A percentile compares a stretch with the other conserved stretches of the same genome.
Conservation (phyloP, 1,284 basidiomycete species). For the Moesziomyces sp. region DNA sequence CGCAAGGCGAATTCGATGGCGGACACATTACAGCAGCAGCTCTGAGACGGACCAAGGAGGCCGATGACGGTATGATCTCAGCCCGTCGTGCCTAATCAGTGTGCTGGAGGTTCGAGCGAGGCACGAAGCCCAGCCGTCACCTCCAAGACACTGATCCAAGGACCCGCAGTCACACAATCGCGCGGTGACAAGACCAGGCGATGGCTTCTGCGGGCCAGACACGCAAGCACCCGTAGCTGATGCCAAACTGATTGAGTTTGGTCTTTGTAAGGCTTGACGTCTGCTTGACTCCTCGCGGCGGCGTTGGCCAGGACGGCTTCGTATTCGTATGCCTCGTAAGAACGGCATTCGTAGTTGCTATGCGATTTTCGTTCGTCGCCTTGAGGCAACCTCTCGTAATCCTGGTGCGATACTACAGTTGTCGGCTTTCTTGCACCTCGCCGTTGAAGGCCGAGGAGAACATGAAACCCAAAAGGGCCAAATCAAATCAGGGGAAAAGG, state of each 20-base stretch:
- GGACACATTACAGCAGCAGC: background rate
- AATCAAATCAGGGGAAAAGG: constrained; percentile 38
- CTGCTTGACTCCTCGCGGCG: constrained; percentile 20
- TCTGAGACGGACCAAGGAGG: constrained; percentile 14
- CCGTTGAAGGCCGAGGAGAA: background rate
- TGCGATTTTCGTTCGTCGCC: background rate
- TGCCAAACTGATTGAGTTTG: constrained; percentile 52
- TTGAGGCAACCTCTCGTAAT: background rate
- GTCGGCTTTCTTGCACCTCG: background rate
- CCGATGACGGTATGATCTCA: constrained; percentile 61
- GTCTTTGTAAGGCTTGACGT: constrained; percentile 38
- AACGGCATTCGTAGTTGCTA: background rate
- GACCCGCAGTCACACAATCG: constrained; percentile 9
- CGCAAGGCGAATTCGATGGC: background rate
- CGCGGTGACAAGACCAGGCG: constrained; percentile 2
- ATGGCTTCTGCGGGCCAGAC: constrained; percentile 20
- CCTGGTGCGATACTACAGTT: background rate
- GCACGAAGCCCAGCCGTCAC: background rate
- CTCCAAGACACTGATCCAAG: constrained; percentile 15
- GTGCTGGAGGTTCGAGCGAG: background rate
- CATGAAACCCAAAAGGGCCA: constrained; percentile 26
- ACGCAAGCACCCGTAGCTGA: constrained; percentile 65
- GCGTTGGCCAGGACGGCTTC: background rate
- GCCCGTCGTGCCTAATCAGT: constrained; percentile 40
- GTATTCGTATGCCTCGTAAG: background rate